Conservation (phyloP, 1,284 basidiomycete species). For the Athelia psychrophila region DNA sequence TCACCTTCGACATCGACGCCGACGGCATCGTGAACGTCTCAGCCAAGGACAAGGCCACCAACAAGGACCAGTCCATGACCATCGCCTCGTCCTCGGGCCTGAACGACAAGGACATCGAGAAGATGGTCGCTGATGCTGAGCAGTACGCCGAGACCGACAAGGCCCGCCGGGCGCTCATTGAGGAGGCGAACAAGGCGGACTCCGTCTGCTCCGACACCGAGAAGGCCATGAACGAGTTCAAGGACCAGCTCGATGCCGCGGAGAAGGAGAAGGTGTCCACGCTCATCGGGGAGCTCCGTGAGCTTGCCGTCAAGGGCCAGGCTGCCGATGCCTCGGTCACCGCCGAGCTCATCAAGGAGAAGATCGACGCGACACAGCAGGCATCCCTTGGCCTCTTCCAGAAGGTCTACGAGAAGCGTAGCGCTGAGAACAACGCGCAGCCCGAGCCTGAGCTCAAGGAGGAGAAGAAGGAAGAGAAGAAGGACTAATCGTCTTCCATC, state of each 20-base stretch:
- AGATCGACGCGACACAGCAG: slow-evolving; percentile 95
- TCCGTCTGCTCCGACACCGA: slow-evolving; percentile 94
- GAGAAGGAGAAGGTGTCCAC: slow-evolving; percentile 94
- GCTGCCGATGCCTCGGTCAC: slow-evolving; percentile 80
- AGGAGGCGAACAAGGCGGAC: slow-evolving; percentile 97
- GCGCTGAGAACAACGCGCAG: slow-evolving; percentile 55
- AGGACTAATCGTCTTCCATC: slow-evolving; percentile 57
- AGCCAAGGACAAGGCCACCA: slow-evolving; percentile 96
- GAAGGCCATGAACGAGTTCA: slow-evolving; percentile 93
- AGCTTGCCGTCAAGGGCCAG: slow-evolving; percentile 89
- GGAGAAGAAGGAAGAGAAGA: slow-evolving; percentile 67
- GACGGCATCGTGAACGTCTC: slow-evolving; percentile 96
- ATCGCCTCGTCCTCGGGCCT: slow-evolving; percentile 97
- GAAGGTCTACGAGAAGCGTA: slow-evolving; percentile 93
- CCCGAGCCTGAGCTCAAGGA: slow-evolving; percentile 39
- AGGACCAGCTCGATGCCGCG: slow-evolving; percentile 89
- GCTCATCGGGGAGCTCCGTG: slow-evolving; percentile 86
- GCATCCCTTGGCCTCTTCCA: slow-evolving; percentile 97
- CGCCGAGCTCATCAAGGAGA: slow-evolving; percentile 87
- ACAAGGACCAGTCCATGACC: slow-evolving; percentile 97
- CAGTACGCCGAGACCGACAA: slow-evolving; percentile 92
- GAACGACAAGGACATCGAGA: slow-evolving; percentile 95
- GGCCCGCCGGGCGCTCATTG: slow-evolving; percentile 84
- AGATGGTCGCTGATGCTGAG: slow-evolving; percentile 95
- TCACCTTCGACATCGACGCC: slow-evolving; percentile 98